Evolutionary conservation across 192 early-diverging fungal species (phyloP).

Genomic region (Umbelopsis vinacea): DNA sequence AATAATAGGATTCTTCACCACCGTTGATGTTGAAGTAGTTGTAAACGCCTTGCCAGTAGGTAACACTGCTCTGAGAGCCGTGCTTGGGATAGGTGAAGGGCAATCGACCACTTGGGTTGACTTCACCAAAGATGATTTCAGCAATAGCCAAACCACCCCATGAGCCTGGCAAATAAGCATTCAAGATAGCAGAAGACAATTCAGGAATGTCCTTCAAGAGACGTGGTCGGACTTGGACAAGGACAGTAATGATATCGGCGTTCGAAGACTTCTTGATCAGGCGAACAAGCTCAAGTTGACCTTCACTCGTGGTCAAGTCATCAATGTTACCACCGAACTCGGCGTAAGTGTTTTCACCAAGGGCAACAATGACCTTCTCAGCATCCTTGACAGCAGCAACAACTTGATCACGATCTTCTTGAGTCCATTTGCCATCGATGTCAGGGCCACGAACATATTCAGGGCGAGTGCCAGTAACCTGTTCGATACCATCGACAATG

Average conservation of each 20-base stretch:
- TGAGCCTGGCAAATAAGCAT: slow-evolving; percentile 59
- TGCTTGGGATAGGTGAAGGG: slow-evolving; percentile 63
- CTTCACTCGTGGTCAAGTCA: slow-evolving; percentile 45
- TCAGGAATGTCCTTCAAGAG: slow-evolving; percentile 49
- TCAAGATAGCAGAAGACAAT: slow-evolving; percentile 47
- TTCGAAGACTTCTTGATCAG: slow-evolving; percentile 33
- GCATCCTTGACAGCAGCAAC: slow-evolving; percentile 39
- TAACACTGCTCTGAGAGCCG: slow-evolving; percentile 43
- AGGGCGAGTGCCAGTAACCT: slow-evolving; percentile 33
- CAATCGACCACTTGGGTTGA: slow-evolving; percentile 60
- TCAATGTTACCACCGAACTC: slow-evolving; percentile 62
- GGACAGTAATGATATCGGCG: slow-evolving; percentile 46
- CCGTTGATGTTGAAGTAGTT: slow-evolving; percentile 44
- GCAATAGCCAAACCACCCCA: slow-evolving; percentile 63
- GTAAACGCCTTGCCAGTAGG: slow-evolving; percentile 45
- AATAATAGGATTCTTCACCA: slow-evolving; percentile 38
- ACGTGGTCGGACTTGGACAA: slow-evolving; percentile 61
- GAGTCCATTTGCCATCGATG: slow-evolving; percentile 46
- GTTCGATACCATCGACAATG: slow-evolving; percentile 37
- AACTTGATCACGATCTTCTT: slow-evolving; percentile 23
- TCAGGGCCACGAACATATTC: slow-evolving; percentile 46
- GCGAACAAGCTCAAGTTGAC: slow-evolving; percentile 52
- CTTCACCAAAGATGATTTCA: slow-evolving; percentile 57
- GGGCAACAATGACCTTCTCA: slow-evolving; percentile 56
- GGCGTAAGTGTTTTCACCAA: slow-evolving; percentile 65